These are phyloP conservation scores for Stropharia rugosoannulata DNA, from an alignment of 768 basidiomycete species.

Conservation along the genomic window DNA sequence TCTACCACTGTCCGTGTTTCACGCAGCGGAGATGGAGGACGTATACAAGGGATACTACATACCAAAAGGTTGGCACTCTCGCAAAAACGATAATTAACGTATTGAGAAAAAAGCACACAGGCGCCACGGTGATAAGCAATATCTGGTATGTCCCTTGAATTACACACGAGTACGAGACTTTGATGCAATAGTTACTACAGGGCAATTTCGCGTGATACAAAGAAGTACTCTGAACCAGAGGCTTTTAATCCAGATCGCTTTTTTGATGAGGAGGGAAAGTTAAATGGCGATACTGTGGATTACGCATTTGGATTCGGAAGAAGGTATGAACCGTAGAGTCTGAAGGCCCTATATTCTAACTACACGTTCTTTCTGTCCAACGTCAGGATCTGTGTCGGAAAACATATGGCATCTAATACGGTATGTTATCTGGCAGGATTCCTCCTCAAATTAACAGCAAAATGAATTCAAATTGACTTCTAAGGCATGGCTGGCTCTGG, in stretches of 20 bases:
- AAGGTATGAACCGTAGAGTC: constrained; percentile 12
- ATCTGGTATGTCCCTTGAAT: background rate
- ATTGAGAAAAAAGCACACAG: background rate
- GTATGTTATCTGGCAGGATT: background rate
- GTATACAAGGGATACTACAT: constrained; percentile 25
- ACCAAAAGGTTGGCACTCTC: constrained; percentile 13
- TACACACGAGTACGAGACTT: background rate
- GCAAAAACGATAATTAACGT: background rate
- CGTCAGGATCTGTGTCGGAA: constrained; percentile 16
- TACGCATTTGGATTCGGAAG: constrained; percentile 29
- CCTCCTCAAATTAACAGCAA: too few relatives aligned
- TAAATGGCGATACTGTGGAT: constrained; percentile 17
- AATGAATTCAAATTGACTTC: too few relatives aligned
- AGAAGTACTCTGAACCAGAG: constrained; percentile 30
- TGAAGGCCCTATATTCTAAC: background rate
- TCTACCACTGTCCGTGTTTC: constrained; percentile 19
- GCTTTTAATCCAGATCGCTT: constrained; percentile 36
- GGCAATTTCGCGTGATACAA: constrained; percentile 32
- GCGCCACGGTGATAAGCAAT: background rate
- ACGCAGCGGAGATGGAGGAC: constrained; percentile 22
- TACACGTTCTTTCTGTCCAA: background rate
- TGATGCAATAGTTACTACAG: constrained; percentile 3
- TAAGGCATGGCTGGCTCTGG: background rate
- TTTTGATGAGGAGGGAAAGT: constrained; percentile 18
- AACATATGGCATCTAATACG: constrained; percentile 14